Base-by-base conservation (phyloP, 176 grass and related monocot species). In the Triticum monococcum region DNA sequence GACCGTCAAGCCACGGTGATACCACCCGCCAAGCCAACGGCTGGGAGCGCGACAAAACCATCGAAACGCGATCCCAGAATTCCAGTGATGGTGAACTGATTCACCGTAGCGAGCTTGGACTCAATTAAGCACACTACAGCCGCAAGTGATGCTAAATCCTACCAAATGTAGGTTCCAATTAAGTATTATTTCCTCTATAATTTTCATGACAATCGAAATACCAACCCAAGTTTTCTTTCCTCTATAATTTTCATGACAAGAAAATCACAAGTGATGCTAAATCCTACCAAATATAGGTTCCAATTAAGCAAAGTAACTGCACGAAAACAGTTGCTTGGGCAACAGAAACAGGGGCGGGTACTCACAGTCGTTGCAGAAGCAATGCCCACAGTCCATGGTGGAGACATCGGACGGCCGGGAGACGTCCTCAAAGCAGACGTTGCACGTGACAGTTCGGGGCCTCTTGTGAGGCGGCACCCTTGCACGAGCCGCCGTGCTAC, bases 311-410 rank as follows among this genome's bases (percentile, higher is more conserved):
- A 9, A 5, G 3, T 16, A 25, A 74, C n/a, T 16, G 4, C 14
- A 24, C 2, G 6, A 50, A 32, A 5, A 75, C 41, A 22, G 8
- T 75, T 46, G 13, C 1, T 50, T 30, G 13, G 14, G 24, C 24
- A n/a, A 30, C 9, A 11, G 8, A 54, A 26, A 11, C 25, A 18
- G 50, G 2, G 14, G 13, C 14, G 30, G 25, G 26, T 33, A 77
- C 74, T 77, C 26, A 77, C 74, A 77, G 1, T 77, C 46, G 26
- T 77, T 77, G 48, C 74, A 77, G 74, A 77, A 77, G 74, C 46
- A 56, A 77, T 77, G 74, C 28, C 74, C 74, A 22, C 74, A 77
- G 17, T 56, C 46, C 74, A 77, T 77, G 26, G 74, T 32, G 2
- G 46, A 77, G 26, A 56, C 26, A 7, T 22, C 9, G 9, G 45